phyloP scores from a whole-genome alignment of 2,329 filamentous ascomycete species.

The Gaeumannomyces sp. region DNA sequence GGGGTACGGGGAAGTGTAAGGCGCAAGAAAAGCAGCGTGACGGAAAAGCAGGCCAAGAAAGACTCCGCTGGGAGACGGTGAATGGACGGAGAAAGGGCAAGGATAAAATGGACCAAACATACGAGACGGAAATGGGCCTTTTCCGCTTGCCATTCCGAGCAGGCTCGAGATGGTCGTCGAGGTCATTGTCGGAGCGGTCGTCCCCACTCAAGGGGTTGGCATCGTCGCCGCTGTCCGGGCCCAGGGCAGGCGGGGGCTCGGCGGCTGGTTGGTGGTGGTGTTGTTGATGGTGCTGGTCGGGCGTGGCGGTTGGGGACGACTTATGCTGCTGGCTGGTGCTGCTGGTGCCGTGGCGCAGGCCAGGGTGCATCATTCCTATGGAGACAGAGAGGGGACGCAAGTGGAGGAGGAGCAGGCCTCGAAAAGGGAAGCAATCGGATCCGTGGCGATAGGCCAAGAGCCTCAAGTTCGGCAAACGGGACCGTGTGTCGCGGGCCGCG shows the following conservation, averaged over 20 bases:
- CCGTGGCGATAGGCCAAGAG: not conserved
- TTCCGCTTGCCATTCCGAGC: slow-evolving; percentile 49
- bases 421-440: not conserved
- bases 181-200: slow-evolving; percentile 38
- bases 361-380: slow-evolving; percentile 7
- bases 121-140: slow-evolving; percentile 56
- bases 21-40: not conserved
- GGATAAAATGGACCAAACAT: slow-evolving; percentile 24
- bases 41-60: no score
- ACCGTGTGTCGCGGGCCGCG: not conserved
- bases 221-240: slow-evolving; percentile 24
- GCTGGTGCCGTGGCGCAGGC: slow-evolving; percentile 1
- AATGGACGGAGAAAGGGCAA: not conserved
- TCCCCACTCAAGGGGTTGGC: slow-evolving; percentile 43
- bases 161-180: slow-evolving; percentile 35
- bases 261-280: slow-evolving; percentile 10
- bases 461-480: not conserved
- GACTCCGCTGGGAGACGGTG: no score
- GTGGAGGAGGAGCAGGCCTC: not conserved
- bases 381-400: not conserved
- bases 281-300: slow-evolving; percentile 5
- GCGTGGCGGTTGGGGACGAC: not conserved
- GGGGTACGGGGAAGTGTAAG: slow-evolving; percentile 6
- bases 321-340: not conserved
- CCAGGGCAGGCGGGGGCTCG: slow-evolving; percentile 14